Percentiles rank a stretch among this genome's conserved stretches.
phyloP scores from a whole-genome alignment of 1,139 yeast genomes.

The Lodderomyces margitis region DNA sequence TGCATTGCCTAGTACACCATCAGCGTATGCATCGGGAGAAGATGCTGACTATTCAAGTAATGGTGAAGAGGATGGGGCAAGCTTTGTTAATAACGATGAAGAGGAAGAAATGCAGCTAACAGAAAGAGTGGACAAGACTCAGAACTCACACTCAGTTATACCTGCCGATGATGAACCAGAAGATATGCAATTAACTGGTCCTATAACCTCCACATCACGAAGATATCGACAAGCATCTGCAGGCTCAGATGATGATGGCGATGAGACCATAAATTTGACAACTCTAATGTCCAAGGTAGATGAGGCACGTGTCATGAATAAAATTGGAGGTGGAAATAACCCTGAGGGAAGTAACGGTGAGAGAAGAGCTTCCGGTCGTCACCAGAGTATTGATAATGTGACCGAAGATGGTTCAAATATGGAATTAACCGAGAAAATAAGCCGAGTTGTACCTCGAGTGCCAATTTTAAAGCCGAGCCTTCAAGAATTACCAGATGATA shows the following conservation, averaged over 20 bases:
- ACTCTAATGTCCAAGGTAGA: slow-evolving; percentile 2
- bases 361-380: neutral
- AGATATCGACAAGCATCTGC: neutral
- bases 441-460: neutral
- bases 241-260: slow-evolving; percentile 8
- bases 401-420: slow-evolving; percentile 2
- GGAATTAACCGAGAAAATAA: slow-evolving; percentile 11
- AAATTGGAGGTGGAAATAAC: neutral
- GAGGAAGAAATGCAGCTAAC: slow-evolving; percentile 6
- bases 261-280: slow-evolving; percentile 18
- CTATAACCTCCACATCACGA: slow-evolving; percentile 4
- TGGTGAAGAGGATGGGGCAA: neutral
- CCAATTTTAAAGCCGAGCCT: neutral
- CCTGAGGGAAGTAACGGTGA: neutral
- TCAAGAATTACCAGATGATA: neutral
- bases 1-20: neutral
- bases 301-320: neutral
- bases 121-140: neutral
- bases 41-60: slow-evolving; percentile 3
- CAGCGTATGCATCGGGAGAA: neutral
- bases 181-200: slow-evolving; percentile 18
- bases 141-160: neutral
- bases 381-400: neutral
- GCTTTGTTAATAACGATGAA: neutral
- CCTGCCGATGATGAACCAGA: slow-evolving; percentile 1